Conservation (phyloP, 2,329 filamentous ascomycete genomes). For the Hymenoscyphus repandus region DNA sequence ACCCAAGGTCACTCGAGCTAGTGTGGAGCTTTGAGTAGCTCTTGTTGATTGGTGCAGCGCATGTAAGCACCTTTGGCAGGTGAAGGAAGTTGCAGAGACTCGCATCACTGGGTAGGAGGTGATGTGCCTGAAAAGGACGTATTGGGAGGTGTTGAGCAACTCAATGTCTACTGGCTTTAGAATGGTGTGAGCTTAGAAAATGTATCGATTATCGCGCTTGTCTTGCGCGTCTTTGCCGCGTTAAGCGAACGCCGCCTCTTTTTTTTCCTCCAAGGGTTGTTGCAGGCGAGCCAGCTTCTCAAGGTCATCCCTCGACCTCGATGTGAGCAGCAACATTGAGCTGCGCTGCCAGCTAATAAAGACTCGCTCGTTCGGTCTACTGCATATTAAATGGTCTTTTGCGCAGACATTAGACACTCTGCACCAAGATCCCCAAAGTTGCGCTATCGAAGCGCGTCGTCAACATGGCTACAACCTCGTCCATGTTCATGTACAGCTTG, state of each 20-base stretch:
- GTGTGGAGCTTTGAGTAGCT: constrained; percentile 9
- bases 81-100: constrained; percentile 18
- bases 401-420: too few species aligned
- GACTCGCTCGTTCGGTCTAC: background rate
- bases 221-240: too few species aligned
- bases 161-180: too few species aligned
- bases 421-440: too few species aligned
- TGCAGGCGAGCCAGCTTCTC: too few species aligned
- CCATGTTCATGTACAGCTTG: constrained; percentile 98
- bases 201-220: too few species aligned
- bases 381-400: too few species aligned
- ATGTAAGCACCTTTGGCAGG: constrained; percentile 30
- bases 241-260: background rate
- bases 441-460: constrained; percentile 16
- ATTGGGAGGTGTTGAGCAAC: too few species aligned
- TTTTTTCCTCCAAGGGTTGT: too few species aligned
- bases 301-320: background rate
- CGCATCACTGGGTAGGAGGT: background rate
- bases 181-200: too few species aligned
- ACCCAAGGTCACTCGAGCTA: constrained; percentile 14
- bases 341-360: constrained; percentile 22
- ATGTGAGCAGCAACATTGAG: constrained; percentile 5
- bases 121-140: too few species aligned
- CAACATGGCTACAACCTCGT: constrained; percentile 90
- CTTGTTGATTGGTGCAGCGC: constrained; percentile 21